These are phyloP conservation scores for Phytophthora nicotianae DNA, from an alignment of 352 stramenopile species.

Conservation along the genomic window DNA sequence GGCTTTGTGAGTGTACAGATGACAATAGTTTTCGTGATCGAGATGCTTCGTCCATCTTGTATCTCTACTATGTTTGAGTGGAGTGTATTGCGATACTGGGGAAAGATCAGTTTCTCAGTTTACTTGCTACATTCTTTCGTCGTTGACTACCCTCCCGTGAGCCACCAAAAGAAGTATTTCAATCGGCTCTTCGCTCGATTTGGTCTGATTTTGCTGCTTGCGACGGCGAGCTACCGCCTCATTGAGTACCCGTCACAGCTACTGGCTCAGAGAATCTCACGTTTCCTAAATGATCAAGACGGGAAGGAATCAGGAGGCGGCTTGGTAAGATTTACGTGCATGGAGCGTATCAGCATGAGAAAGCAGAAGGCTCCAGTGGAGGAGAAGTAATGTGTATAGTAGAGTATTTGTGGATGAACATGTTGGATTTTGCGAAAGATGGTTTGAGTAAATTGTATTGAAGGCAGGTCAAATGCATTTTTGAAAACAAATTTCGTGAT, in stretches of 20 bases:
- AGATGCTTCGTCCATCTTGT: constrained; percentile 31
- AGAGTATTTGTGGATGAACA: no score
- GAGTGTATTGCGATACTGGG: constrained; percentile 33
- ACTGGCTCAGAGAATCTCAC: constrained; percentile 10
- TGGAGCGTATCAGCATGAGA: constrained; percentile 22
- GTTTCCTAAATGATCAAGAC: constrained; percentile 12
- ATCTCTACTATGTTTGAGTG: constrained; percentile 34
- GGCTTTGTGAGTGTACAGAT: constrained; percentile 23
- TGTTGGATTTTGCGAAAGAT: no score
- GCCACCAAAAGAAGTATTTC: constrained; percentile 36
- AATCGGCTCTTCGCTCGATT: constrained; percentile 40
- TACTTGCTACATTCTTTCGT: constrained; percentile 33
- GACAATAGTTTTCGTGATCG: constrained; percentile 25
- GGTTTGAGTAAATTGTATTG: no score
- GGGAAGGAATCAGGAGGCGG: neutral
- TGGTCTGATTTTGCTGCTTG: constrained; percentile 32
- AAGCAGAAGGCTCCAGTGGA: constrained; percentile 14
- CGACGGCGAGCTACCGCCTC: constrained; percentile 14
- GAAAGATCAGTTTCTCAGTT: constrained; percentile 32
- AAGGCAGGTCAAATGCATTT: no score
- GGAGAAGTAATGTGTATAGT: constrained; percentile 22
- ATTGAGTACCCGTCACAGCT: constrained; percentile 12
- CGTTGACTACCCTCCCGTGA: constrained; percentile 23
- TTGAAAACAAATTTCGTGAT: no score
- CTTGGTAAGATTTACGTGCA: constrained; percentile 22